Base-by-base conservation (phyloP, 805 yeast genomes). In the Danielia reshetovae region DNA sequence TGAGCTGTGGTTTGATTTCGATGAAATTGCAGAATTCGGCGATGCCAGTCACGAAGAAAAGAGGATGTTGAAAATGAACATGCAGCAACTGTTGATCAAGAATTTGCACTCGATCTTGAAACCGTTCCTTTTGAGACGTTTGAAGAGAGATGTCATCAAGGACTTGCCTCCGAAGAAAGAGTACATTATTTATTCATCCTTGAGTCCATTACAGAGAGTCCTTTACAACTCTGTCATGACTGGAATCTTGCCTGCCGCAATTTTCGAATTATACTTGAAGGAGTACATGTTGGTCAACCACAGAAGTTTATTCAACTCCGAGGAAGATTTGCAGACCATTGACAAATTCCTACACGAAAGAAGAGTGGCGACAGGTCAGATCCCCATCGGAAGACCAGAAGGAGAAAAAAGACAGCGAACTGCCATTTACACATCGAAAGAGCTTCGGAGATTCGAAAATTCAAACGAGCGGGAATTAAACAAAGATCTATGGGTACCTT, bases 1-100 rank as follows among this genome's bases (percentile, higher is more conserved):
- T 54, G 94, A 90, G 56, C 83, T 81, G 52, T 90, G 97, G 97
- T 93, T 90, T 60, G 94, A 93, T 57, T 85, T 85, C 48, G 75
- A 79, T 29, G 79, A 75, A 25, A 53, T 22, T 8, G 13, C n/a
- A 24, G 28, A 17, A 12, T 45, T 56, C 38, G 32, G 25, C 3
- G 38, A 40, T 22, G 48, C 42, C 8, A 47, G 46, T 7, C 50
- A 46, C 15, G 48, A 48, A 33, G 66, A 71, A 17, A 71, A 60
- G 41, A 70, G 64, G 45, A 53, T 79, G 26, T 75, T 87, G 25
- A 77, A 77, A 67, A 75, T 47, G 73, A 82, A 54, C 36, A 49
- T 66, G 27, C 68, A 64, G 39, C 54, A 51, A 32, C 74, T 76
- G 33, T 62, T 90, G 36, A 77, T 90, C 17, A 69, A 77, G 14